phyloP scores from a whole-genome alignment of 129 eudicot genomes.

The carrot (Daucus carota) region DNA sequence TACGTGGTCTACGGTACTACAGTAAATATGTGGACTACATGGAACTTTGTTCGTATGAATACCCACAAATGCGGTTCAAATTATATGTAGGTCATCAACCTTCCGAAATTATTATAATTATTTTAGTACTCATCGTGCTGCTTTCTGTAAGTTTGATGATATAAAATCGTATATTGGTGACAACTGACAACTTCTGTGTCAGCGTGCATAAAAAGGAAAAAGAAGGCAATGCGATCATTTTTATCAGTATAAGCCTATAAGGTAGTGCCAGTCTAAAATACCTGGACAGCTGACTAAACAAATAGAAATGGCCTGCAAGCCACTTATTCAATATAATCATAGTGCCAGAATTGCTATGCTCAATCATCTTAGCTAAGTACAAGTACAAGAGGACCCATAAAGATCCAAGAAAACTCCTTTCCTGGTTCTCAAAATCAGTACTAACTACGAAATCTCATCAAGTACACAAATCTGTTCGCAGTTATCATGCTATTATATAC shows the following conservation, averaged over 20 bases:
- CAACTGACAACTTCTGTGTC: no score
- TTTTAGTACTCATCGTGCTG: not conserved
- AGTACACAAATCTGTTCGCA: constrained; percentile 9
- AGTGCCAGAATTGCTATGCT: not conserved
- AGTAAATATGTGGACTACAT: no score
- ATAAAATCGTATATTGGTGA: not conserved
- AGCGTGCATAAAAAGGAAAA: not conserved
- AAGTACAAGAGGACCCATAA: not conserved
- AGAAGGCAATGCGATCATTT: not conserved
- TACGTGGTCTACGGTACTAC: no score
- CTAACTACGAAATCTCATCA: not conserved
- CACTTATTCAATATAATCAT: not conserved
- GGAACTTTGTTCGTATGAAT: no score
- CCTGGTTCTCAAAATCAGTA: not conserved
- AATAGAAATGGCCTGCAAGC: not conserved
- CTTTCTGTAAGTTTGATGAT: not conserved
- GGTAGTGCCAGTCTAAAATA: not conserved
- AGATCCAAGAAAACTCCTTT: not conserved
- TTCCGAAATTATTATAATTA: no score
- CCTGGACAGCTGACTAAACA: not conserved
- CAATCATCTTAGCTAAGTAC: not conserved
- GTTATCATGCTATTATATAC: constrained; percentile 17
- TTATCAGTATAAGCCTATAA: no score
- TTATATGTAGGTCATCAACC: no score
- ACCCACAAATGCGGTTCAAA: no score